Conservation (phyloP, 202 grass and related monocot species). For the Panicum virgatum region DNA sequence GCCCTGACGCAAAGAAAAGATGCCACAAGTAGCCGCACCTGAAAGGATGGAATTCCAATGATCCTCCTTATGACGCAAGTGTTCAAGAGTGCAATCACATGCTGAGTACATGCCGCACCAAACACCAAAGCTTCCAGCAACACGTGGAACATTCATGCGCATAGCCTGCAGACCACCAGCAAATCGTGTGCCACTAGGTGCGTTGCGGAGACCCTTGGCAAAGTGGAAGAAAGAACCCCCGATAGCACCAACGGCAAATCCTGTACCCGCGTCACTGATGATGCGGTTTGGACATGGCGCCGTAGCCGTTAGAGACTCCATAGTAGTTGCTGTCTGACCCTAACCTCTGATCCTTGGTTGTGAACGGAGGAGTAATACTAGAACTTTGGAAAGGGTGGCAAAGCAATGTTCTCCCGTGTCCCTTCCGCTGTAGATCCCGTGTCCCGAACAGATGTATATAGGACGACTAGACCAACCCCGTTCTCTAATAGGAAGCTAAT, state of each 20-base stretch:
- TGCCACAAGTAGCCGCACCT: slow-evolving; percentile 51
- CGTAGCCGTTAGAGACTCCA: background rate
- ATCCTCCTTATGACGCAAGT: slow-evolving; percentile 63
- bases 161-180: slow-evolving; percentile 39
- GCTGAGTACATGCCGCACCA: slow-evolving; percentile 39
- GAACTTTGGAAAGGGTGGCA: background rate
- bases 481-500: background rate
- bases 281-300: slow-evolving; percentile 51
- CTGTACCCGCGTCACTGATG: slow-evolving; percentile 25
- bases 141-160: slow-evolving; percentile 42
- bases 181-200: slow-evolving; percentile 40
- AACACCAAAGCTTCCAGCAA: slow-evolving; percentile 45
- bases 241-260: slow-evolving; percentile 47
- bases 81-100: slow-evolving; percentile 52
- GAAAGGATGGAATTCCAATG: slow-evolving; percentile 82
- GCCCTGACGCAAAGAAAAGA: slow-evolving; percentile 57
- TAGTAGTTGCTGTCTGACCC: background rate
- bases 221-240: slow-evolving; percentile 56
- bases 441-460: background rate
- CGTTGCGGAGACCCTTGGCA: slow-evolving; percentile 48
- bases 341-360: background rate
- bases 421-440: too few species aligned
- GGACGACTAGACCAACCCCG: background rate
- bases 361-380: background rate
- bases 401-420: background rate